Conservation (phyloP, 1,284 basidiomycete species). For the Boletus mariae region DNA sequence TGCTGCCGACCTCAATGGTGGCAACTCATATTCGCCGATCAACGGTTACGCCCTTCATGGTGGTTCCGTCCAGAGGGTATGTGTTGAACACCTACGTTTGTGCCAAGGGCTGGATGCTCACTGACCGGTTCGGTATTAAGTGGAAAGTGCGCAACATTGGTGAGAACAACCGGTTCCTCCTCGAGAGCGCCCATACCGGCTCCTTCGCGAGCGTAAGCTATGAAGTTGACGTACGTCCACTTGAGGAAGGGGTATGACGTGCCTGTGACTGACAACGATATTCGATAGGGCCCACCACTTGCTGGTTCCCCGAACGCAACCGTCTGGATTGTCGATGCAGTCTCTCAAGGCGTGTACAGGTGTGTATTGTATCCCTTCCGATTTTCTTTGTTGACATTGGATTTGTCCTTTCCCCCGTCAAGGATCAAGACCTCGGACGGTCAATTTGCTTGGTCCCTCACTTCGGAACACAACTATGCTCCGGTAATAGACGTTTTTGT, state of each 20-base stretch:
- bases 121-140: not conserved
- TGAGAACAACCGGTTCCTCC: not conserved
- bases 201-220: not conserved
- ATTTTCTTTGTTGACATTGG: not conserved
- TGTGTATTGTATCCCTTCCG: not conserved
- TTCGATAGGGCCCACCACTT: not conserved
- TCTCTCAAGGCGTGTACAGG: not conserved
- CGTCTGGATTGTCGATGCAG: not conserved
- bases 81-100: not conserved
- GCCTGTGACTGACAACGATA: not conserved
- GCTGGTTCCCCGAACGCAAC: not conserved
- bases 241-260: not conserved
- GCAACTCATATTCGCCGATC: not conserved
- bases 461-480: not conserved
- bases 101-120: not conserved
- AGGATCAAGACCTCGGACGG: not conserved
- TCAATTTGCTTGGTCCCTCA: not conserved
- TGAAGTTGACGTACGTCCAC: not conserved
- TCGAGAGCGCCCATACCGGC: not conserved
- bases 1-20: not conserved
- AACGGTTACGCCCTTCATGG: not conserved
- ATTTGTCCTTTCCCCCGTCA: not conserved
- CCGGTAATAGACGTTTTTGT: not conserved
- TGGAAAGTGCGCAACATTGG: not conserved
- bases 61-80: not conserved